Conservation (phyloP, 495 filamentous ascomycete species). For the Neurospora sp. region DNA sequence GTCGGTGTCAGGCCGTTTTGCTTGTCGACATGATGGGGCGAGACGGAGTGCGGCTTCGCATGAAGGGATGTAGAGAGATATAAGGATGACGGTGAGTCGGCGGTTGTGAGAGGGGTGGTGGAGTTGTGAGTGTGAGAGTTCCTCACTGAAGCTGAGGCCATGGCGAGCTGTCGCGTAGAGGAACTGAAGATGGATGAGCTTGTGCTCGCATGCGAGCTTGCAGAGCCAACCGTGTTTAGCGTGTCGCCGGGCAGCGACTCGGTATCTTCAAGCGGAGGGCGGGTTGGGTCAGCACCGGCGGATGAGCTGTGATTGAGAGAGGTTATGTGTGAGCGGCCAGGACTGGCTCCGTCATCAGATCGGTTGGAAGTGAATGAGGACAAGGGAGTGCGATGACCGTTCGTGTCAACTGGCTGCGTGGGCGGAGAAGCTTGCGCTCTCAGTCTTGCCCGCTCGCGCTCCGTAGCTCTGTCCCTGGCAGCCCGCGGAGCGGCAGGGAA, state of each 20-base stretch:
- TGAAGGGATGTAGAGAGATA: conserved; percentile 31
- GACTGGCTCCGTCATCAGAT: conserved; percentile 7
- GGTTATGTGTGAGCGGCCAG: conserved; percentile 7
- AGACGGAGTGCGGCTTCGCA: conserved; percentile 29
- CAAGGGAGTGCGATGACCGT: conserved; percentile 12
- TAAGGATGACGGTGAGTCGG: conserved; percentile 62
- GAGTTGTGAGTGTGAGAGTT: conserved; percentile 40
- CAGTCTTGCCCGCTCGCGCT: conserved; percentile 35
- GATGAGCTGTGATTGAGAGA: conserved; percentile 16
- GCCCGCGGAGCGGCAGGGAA: conserved; percentile 73
- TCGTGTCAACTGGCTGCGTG: conserved; percentile 12
- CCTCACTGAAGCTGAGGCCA: conserved; percentile 41
- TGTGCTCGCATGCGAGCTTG: conserved; percentile 55
- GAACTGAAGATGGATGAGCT: conserved; percentile 55
- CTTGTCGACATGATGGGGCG: conserved; percentile 19
- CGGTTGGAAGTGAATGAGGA: conserved; percentile 3
- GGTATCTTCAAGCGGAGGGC: conserved; percentile 42
- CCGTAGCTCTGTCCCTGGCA: conserved; percentile 44
- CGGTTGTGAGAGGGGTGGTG: conserved; percentile 62
- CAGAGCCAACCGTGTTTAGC: conserved; percentile 53
- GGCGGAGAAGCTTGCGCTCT: conserved; percentile 26
- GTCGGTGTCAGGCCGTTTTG: conserved; percentile 11
- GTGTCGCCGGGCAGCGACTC: conserved; percentile 50
- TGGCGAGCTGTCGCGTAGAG: conserved; percentile 33
- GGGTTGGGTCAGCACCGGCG: conserved; percentile 26